phyloP scores from a whole-genome alignment of 148 eudicot genomes.

The Heliamphora exappendiculata region DNA sequence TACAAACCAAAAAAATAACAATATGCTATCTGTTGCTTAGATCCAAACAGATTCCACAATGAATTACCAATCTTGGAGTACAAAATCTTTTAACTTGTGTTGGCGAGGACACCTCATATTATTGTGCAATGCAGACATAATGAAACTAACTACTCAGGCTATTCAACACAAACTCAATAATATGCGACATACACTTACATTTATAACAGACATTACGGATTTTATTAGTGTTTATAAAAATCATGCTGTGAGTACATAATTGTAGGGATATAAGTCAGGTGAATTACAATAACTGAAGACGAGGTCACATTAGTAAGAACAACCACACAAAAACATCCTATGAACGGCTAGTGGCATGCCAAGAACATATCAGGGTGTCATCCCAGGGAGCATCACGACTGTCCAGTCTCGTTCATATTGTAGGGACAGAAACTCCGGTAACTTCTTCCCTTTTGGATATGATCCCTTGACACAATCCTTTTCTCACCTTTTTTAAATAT shows the following conservation, averaged over 20 bases:
- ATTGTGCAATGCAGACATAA: too few species aligned
- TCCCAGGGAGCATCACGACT: background rate
- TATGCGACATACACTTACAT: too few species aligned
- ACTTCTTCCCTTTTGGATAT: background rate
- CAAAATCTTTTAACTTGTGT: background rate
- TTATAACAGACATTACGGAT: background rate
- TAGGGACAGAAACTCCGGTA: background rate
- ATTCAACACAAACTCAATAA: too few species aligned
- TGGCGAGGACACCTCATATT: too few species aligned
- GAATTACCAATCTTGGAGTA: background rate
- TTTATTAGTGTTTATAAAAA: background rate
- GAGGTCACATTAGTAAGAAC: too few species aligned
- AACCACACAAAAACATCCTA: background rate
- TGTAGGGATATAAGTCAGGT: too few species aligned
- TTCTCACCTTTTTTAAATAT: background rate
- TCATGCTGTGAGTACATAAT: background rate
- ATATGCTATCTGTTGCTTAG: background rate
- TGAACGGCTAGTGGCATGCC: background rate
- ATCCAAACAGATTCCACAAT: background rate
- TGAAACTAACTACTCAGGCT: too few species aligned
- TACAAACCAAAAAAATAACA: too few species aligned
- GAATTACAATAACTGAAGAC: too few species aligned
- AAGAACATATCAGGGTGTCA: background rate
- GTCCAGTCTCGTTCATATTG: background rate
- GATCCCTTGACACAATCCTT: background rate